These are phyloP conservation scores for Phyllosticta paracitricarpa DNA, from an alignment of 2,329 filamentous ascomycete species.

Conservation along the genomic window DNA sequence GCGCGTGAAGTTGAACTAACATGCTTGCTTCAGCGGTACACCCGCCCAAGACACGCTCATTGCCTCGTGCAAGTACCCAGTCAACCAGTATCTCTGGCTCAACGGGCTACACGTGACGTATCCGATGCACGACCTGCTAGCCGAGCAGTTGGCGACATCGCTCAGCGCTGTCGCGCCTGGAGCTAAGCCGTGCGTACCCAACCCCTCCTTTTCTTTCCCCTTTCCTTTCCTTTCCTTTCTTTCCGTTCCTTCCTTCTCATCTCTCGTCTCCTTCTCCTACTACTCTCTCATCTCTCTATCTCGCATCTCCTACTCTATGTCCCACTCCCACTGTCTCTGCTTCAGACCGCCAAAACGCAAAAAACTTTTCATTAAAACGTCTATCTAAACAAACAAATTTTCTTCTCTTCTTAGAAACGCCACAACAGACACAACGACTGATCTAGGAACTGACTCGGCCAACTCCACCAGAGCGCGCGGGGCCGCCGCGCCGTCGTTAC, in stretches of 20 bases:
- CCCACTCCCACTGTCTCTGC: not conserved
- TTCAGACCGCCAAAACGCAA: not conserved
- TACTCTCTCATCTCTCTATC: not conserved
- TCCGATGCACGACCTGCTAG: conserved; percentile 51
- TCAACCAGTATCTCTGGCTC: conserved; percentile 57
- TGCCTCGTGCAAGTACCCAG: conserved; percentile 41
- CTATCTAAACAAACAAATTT: not conserved
- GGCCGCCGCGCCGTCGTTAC: not conserved
- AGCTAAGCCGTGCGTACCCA: not conserved
- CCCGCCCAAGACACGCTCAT: conserved; percentile 29
- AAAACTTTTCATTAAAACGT: not conserved
- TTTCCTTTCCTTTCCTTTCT: not conserved
- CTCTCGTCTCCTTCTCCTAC: not conserved
- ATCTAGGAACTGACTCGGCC: not conserved
- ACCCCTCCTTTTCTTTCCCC: not conserved
- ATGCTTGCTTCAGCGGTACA: conserved; percentile 22
- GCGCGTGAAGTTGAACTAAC: not conserved
- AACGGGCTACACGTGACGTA: conserved; percentile 56
- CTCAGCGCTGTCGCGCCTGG: not conserved
- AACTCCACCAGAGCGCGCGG: not conserved
- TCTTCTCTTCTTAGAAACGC: not conserved
- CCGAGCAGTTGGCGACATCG: conserved; percentile 34
- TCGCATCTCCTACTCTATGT: no score
- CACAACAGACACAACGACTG: not conserved
- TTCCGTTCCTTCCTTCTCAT: not conserved